Base-by-base conservation (phyloP, 768 basidiomycete species). In the Collybia sordida region DNA sequence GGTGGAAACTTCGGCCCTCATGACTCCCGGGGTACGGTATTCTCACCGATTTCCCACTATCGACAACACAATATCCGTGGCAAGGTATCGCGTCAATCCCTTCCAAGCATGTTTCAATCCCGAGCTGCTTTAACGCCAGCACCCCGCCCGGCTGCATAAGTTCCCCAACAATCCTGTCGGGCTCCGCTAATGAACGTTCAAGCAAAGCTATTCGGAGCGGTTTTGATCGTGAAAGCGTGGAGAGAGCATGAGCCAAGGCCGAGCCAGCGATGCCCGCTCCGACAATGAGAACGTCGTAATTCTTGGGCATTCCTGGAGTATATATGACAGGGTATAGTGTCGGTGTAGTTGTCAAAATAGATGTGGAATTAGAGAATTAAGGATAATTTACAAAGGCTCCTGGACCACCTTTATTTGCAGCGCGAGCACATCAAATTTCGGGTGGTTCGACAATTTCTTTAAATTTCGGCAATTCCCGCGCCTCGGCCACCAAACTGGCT, bases 161-260 rank as follows among this genome's bases (percentile, higher is more conserved):
- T 66, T 99, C 97, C 21, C 97, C 97, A 27, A 98, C 97, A 57
- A 99, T 98, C 15, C 97, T 81, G 75, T 98, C 93, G 0, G 97
- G 97, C 64, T 93, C 89, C 0, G 87, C 78, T 3, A 98, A 78
- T 12, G 95, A 96, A 9, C 96, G 85, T 68, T 99, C 97, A 48
- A 99, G 74, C 0, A 98, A 72, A 15, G 87, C 87, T 56, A 98
- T 85, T 18, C 84, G 80, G 17, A 93, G 79, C 12, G 87, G 87
- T 46, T 72, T 71, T 17, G 66, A 42, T 36, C 81, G 74, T 2
- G 78, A 73, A 8, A 80, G 60, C 1, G 78, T 74, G 3, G 92
- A 83, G 36, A 99, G 86, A 0, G 88, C 87, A 63, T 92, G 85
- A 5, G 94, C 93, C 41, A 99, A 80, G 0, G 93, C 81, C 36